Base-by-base conservation (phyloP, 2,329 filamentous ascomycete genomes). In the Colletotrichum melonis region DNA sequence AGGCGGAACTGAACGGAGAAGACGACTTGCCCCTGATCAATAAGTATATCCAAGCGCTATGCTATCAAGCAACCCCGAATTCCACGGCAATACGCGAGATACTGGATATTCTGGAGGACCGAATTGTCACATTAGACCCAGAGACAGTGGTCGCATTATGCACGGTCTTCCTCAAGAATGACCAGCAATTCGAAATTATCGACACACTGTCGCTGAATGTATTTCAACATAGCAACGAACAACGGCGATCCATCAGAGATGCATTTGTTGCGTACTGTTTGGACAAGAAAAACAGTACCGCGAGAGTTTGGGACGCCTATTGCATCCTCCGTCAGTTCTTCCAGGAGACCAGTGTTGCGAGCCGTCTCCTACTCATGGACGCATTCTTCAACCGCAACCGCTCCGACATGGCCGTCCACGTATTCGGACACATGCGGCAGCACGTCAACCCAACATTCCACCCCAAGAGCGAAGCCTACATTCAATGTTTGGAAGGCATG, bases 341-440 rank as follows among this genome's bases (percentile, higher is more conserved):
- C 81, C 87, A 89, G 7, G 91, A 93, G 78, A 92, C 92, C 1
- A 86, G 90, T n/a, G 86, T 91, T 6, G 85, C 87, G 2, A 86
- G 89, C 63, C 92, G 96, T 11, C 91, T 92, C 16, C 82, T 87
- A 30, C 86, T 98, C 57, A 97, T 99, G 94, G 88, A 92, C 26
- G 87, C 89, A 26, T 98, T 98, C 83, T 97, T 97, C 79, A 84
- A 88, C 8, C 92, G 95, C 52, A 88, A 90, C 32, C 91, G 95
- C 12, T 88, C 94, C 14, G 95, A 98, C 78, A 95, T 98, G 89
- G 95, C 94, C 3, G 91, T 91, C 59, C 88, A 95, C 74, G 91
- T 97, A 42, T 98, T 99, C 82, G 94, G 94, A 16, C 94, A 98
- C 80, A 98, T 98, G 95, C 93, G 95, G n/a, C 89, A 93, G 63